Percentiles rank a stretch among this genome's conserved stretches.
phyloP scores from a whole-genome alignment of 257 asterid species.

The Gentiana straminea region DNA sequence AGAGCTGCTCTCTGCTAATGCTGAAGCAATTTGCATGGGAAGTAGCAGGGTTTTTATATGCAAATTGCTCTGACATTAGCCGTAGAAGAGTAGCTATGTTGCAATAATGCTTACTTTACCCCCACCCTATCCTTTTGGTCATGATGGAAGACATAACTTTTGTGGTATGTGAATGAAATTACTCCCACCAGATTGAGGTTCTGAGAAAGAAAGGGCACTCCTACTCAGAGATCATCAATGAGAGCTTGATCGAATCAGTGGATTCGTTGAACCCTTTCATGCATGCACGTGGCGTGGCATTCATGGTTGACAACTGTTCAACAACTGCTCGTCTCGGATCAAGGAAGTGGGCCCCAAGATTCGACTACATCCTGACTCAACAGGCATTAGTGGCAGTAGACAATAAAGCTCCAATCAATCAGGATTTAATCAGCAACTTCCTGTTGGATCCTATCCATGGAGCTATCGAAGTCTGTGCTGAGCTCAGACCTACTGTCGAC shows the following conservation, averaged over 20 bases:
- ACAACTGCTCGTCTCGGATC: slow-evolving; percentile 92
- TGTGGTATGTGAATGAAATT: not conserved
- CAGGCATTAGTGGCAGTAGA: slow-evolving; percentile 88
- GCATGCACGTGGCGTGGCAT: slow-evolving; percentile 98
- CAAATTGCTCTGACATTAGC: too few relatives aligned
- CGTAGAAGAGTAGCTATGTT: too few relatives aligned
- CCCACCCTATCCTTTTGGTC: not conserved
- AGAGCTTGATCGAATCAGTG: slow-evolving; percentile 83
- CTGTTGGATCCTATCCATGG: slow-evolving; percentile 72
- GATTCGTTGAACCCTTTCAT: slow-evolving; percentile 92
- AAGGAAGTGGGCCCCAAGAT: slow-evolving; percentile 94
- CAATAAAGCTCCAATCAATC: slow-evolving; percentile 47
- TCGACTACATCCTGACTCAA: slow-evolving; percentile 80
- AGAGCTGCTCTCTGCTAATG: too few relatives aligned
- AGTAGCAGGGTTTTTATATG: too few relatives aligned
- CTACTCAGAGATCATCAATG: slow-evolving; percentile 85
- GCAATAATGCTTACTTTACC: not conserved
- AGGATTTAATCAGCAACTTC: slow-evolving; percentile 82
- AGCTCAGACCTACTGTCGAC: slow-evolving; percentile 90
- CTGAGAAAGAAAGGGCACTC: slow-evolving; percentile 95
- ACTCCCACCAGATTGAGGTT: slow-evolving; percentile 55
- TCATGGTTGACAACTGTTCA: slow-evolving; percentile 97
- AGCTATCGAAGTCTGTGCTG: slow-evolving; percentile 79
- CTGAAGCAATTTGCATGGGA: too few relatives aligned
- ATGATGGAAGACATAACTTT: not conserved